These are phyloP conservation scores for Aspergillus jensenii DNA, from an alignment of 2,329 filamentous ascomycete species.

Conservation along the genomic window DNA sequence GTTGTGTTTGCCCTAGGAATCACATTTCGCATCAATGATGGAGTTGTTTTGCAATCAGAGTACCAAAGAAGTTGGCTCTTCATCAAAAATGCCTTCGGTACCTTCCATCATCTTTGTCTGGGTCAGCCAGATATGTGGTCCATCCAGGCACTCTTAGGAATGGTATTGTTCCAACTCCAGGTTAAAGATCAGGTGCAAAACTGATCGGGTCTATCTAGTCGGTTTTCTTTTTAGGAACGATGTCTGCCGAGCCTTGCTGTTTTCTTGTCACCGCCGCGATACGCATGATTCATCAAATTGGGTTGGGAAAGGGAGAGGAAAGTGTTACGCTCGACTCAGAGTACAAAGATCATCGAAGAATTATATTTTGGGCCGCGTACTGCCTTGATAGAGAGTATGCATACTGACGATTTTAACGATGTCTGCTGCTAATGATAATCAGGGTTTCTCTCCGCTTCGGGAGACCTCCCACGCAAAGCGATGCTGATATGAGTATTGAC, in stretches of 20 bases:
- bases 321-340: background rate
- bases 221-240: conserved; percentile 13
- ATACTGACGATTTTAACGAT: background rate
- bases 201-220: conserved; percentile 5
- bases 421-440: background rate
- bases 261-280: conserved; percentile 17
- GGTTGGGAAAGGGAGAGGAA: conserved; percentile 5
- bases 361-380: conserved; percentile 19
- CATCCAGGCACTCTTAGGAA: conserved; percentile 15
- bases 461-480: conserved; percentile 13
- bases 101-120: conserved; percentile 15
- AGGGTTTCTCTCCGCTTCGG: conserved; percentile 20
- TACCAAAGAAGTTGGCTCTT: conserved; percentile 17
- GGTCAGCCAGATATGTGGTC: conserved; percentile 16
- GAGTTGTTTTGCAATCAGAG: background rate
- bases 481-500: conserved; percentile 12
- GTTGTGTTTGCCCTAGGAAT: conserved; percentile 16
- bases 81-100: conserved; percentile 17
- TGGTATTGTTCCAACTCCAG: conserved; percentile 9
- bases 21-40: conserved; percentile 7
- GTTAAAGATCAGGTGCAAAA: background rate
- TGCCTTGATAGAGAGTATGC: conserved; percentile 20
- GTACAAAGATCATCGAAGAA: conserved; percentile 10
- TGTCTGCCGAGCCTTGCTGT: conserved; percentile 13
- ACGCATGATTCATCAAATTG: conserved; percentile 15